These are phyloP conservation scores for Xylariaceae sp. DNA, from an alignment of 2,329 filamentous ascomycete genomes.

Conservation along the genomic window DNA sequence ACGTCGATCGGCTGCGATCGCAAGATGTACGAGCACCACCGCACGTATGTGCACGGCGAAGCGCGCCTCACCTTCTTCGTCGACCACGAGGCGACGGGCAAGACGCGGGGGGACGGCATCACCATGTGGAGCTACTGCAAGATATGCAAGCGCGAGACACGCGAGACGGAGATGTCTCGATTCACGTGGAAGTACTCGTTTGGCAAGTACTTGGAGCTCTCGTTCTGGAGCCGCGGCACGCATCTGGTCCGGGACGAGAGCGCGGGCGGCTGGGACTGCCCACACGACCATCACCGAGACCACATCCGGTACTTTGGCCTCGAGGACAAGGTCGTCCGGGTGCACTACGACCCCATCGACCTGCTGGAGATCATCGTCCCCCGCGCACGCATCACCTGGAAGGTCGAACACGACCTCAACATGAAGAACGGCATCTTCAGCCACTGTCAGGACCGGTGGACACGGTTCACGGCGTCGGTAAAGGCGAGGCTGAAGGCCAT, in stretches of 20 bases:
- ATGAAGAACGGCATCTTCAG: conserved; percentile 89
- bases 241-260: conserved; percentile 62
- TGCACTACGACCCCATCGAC: conserved; percentile 90
- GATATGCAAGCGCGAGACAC: conserved; percentile 83
- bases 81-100: conserved; percentile 55
- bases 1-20: conserved; percentile 79
- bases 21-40: conserved; percentile 86
- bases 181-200: conserved; percentile 98
- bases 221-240: conserved; percentile 87
- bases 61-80: conserved; percentile 90
- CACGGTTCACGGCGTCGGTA: conserved; percentile 82
- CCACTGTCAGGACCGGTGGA: conserved; percentile 75
- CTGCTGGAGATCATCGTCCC: conserved; percentile 93
- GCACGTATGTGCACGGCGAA: conserved; percentile 94
- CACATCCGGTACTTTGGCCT: conserved; percentile 91
- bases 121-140: conserved; percentile 98
- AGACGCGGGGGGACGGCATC: conserved; percentile 57
- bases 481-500: conserved; percentile 80
- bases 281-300: conserved; percentile 87
- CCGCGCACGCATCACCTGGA: conserved; percentile 87
- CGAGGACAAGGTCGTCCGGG: conserved; percentile 75
- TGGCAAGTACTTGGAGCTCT: conserved; percentile 94
- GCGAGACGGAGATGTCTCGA: conserved; percentile 84
- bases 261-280: conserved; percentile 47
- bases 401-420: conserved; percentile 87